Base-by-base conservation (phyloP, 768 basidiomycete genomes). In the Arthromyces matolae region DNA sequence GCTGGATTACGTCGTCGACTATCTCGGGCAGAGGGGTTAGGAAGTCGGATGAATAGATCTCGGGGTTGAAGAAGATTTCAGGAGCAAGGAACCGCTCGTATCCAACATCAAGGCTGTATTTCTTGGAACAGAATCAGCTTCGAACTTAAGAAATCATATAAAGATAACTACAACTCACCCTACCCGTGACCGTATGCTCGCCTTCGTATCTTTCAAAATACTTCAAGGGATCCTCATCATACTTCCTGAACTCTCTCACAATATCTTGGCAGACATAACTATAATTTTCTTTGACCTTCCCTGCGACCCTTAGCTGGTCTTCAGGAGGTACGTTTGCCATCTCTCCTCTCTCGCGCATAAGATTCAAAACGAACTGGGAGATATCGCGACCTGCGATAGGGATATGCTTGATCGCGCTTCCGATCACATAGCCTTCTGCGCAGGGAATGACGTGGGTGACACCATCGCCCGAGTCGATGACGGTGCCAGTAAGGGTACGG, bases 61-160 rank as follows among this genome's bases (percentile, higher is more conserved):
- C 95, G 12, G 96, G 96, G 71, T 98, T 98, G 80, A 97, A 98
- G 75, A 98, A 98, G 60, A 98, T 96, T 67, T 98, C 96, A 5
- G 96, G 94, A 5, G 95, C 96, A 43, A 98, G 83, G 80, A 99
- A 99, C 20, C 96, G 92, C 67, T 98, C 96, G 68, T 97, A 98
- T 16, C 96, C 96, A 49, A 99, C 83, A 60, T 99, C 95, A 39
- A 98, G 73, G 16, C 77, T 67, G 71, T 99, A 97, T 88, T 93
- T 90, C 93, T 94, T 62, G 47, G n/a, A 19, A 25, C 6, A 32
- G 16, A 8, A 22, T 34, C 23, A 44, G 19, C 23, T 27, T 19
- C n/a, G 31, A 37, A n/a, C n/a, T n/a, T n/a, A n/a, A n/a, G n/a
- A 14, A 24, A 36, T 16, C 16, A 32, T n/a, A 36, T 25, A 19